Conservation (phyloP, 2,329 filamentous ascomycete species). For the Orbilia quercus region DNA sequence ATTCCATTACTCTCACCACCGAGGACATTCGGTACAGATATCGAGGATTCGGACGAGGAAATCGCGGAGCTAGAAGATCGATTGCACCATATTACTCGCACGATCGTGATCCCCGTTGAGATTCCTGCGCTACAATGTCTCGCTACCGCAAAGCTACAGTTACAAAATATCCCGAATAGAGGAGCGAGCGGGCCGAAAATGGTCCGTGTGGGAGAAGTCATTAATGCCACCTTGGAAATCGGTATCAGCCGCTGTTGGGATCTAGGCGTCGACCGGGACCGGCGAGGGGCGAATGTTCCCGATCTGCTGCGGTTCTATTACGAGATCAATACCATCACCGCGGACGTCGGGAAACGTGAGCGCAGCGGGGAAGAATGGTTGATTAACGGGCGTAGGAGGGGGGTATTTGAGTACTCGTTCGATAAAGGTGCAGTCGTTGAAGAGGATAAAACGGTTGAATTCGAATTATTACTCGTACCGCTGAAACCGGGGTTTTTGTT, state of each 20-base stretch:
- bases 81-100: constrained; percentile 65
- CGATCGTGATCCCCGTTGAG: constrained; percentile 88
- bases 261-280: constrained; percentile 59
- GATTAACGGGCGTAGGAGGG: constrained; percentile 41
- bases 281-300: constrained; percentile 59
- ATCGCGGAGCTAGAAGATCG: constrained; percentile 16
- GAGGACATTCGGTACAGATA: constrained; percentile 60
- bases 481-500: constrained; percentile 81
- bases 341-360: constrained; percentile 67
- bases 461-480: constrained; percentile 82
- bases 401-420: constrained; percentile 61
- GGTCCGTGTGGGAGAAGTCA: constrained; percentile 66
- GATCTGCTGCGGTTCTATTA: constrained; percentile 80
- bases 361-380: constrained; percentile 48
- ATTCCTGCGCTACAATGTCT: constrained; percentile 85
- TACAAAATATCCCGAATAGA: constrained; percentile 63
- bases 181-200: constrained; percentile 61
- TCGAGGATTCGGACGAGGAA: constrained; percentile 57
- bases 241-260: constrained; percentile 70
- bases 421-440: constrained; percentile 21
- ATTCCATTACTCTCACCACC: constrained; percentile 54
- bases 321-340: constrained; percentile 76
- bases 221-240: constrained; percentile 66
- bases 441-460: constrained; percentile 66
- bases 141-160: constrained; percentile 77